Base-by-base conservation (phyloP, 2,329 filamentous ascomycete genomes). In the Plectosphaerella plurivora region DNA sequence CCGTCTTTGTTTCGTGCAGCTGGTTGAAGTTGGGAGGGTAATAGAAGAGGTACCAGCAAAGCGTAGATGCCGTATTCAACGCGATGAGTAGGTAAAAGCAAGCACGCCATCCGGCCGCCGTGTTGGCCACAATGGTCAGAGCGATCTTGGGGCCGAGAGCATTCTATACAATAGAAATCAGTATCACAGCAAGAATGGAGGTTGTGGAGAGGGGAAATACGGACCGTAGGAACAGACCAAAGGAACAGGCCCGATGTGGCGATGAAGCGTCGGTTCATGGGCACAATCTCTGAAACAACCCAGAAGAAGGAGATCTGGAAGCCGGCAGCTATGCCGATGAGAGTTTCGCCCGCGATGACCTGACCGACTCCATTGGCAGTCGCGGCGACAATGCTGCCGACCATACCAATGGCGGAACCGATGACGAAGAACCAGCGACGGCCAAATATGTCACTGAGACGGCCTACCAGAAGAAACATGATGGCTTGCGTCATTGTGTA, bases 301-400 rank as follows among this genome's bases (percentile, higher is more conserved):
- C 66, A 67, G 50, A 60, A 62, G 63, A 68, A 73, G 15, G 65
- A 68, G 20, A 72, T 59, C 56, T 73, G 70, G 2, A 64, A 63
- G 7, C 68, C 57, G 5, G 63, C 65, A 5, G 68, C 68, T 12
- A 69, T 59, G 20, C 71, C 72, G 49, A 63, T 61, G 45, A 73
- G 61, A n/a, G 64, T 64, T 51, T 62, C 68, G 41, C 66, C 69
- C 35, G 59, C 63, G 51, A 74, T 71, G 36, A 74, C 54, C 14
- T 64, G 64, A 44, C 63, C 62, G 52, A 74, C 62, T 37, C 59
- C 64, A 35, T 65, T 60, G 5, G 70, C 70, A 9, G 63, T 65
- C 12, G 67, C 68, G 50, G 65, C 65, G 46, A 72, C 61, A 46
- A 73, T 66, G 47, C 62, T 62, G 8, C 70, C 68, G 45, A 73